Evolutionary conservation across 768 basidiomycete species (phyloP).

Genomic region (Psilocybe cyanescens): DNA sequence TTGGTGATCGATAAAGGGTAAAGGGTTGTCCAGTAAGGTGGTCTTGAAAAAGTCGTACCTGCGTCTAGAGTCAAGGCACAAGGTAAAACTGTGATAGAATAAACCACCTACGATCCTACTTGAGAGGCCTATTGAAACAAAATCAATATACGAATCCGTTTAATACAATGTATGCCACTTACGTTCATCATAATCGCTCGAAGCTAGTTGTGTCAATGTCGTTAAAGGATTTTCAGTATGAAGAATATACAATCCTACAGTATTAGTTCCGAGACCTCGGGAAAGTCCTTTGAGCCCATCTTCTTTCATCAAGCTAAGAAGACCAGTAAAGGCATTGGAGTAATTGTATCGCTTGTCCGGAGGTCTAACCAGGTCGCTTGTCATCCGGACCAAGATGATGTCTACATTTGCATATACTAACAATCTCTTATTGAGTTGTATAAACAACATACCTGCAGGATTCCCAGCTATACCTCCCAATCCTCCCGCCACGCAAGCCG

Average conservation of each 20-base stretch:
- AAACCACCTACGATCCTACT: conserved; percentile 74
- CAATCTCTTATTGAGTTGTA: conserved; percentile 1
- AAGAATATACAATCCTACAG: conserved; percentile 42
- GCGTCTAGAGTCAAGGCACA: neutral
- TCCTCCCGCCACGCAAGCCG: conserved; percentile 75
- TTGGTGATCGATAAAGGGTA: conserved; percentile 63
- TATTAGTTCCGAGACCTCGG: conserved; percentile 81
- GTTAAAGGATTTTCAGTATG: conserved; percentile 7
- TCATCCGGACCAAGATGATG: conserved; percentile 84
- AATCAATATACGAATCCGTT: conserved; percentile 3
- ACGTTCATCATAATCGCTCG: conserved; percentile 81
- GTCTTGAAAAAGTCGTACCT: conserved; percentile 83
- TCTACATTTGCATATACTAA: conserved; percentile 38
- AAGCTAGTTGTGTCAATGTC: conserved; percentile 22
- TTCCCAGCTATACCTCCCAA: conserved; percentile 87
- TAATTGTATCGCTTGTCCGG: conserved; percentile 79
- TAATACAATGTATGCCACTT: conserved; percentile 29
- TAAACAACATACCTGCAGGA: conserved; percentile 60
- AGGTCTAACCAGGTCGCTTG: conserved; percentile 79
- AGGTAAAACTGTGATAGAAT: neutral
- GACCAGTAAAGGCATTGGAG: conserved; percentile 75
- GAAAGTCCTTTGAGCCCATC: conserved; percentile 74
- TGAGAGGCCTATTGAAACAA: conserved; percentile 61
- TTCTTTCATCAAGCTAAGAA: conserved; percentile 63
- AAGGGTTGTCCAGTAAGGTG: conserved; percentile 49